Conservation (phyloP, 495 filamentous ascomycete genomes). For the Arthonia radiata region DNA sequence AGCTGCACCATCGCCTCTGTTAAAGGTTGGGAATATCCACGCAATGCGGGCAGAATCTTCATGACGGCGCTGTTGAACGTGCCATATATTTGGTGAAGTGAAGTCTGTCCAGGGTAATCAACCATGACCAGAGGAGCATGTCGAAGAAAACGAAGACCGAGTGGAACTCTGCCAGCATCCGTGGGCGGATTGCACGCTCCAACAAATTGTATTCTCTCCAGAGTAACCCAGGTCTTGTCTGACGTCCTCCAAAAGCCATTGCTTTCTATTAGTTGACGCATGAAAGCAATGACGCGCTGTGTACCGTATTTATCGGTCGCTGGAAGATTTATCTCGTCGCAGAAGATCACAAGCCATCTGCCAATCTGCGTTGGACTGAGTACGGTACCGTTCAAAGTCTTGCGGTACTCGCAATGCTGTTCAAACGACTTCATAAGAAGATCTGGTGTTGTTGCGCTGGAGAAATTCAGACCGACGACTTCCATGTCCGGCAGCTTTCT, state of each 20-base stretch:
- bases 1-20: constrained; percentile 97
- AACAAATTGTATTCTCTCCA: constrained; percentile 96
- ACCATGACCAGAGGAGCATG: constrained; percentile 97
- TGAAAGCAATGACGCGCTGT: constrained; percentile 86
- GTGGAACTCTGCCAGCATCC: constrained; percentile 81
- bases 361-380: constrained; percentile 92
- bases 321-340: constrained; percentile 98
- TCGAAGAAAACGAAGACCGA: constrained; percentile 79
- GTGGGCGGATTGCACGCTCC: constrained; percentile 98
- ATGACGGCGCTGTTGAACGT: constrained; percentile 93
- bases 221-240: constrained; percentile 91
- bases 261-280: constrained; percentile 90
- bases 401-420: constrained; percentile 98
- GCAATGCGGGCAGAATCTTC: constrained; percentile 87
- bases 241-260: constrained; percentile 97
- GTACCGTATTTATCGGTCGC: constrained; percentile 95
- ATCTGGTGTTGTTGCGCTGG: constrained; percentile 91
- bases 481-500: constrained; percentile 96
- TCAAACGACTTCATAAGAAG: constrained; percentile 96
- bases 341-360: constrained; percentile 95
- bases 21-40: constrained; percentile 77
- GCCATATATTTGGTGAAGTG: constrained; percentile 87
- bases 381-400: constrained; percentile 86
- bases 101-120: constrained; percentile 89
- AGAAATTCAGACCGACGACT: constrained; percentile 96